Evolutionary conservation across 1,139 yeast species (phyloP), one percentile per base, ranked within the genome.

Genomic region (Saccharomyces hybrid): DNA sequence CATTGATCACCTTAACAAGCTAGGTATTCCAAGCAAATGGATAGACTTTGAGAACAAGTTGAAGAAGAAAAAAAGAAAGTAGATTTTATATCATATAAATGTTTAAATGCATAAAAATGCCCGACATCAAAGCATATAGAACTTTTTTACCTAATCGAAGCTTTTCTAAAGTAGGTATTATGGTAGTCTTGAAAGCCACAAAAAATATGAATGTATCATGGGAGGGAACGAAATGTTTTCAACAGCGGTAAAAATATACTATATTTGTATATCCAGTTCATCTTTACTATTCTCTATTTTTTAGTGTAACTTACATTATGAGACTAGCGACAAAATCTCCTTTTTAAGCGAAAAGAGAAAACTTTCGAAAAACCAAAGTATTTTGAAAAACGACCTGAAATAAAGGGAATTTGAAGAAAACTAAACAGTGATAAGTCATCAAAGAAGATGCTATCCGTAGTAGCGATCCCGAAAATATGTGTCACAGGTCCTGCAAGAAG

Each of bases 21-120:
- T 76, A 54, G 97, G 97, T 0, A 72, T 93, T 19, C 84, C 87
- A 26, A 69, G 77, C 2, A 69, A 76, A n/a, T 86, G 85, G 81
- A 83, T 88, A 27, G 78, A 79, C 38, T 79, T 82, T 57, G 83
- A 79, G 54, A 89, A 88, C 63, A 86, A 83, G 62, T 73, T 81
- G 28, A 86, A 83, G 60, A 82, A 80, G 67, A 81, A 77, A 68
- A 82, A 75, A 67, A 74, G 69, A 56, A 60, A 58, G 54, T 50
- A 52, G 47, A 16, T 13, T 27, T 26, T 14, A 14, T n/a, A 28
- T 23, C 19, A 38, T 34, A 48, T 23, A 48, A 32, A 27, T 23
- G 32, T 26, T 25, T 27, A 26, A 6, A 25, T 46, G 19, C 19
- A 6, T 8, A 11, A 46, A 38, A 19, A 38, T 38, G 19, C 9